Base-by-base conservation (phyloP, 768 basidiomycete genomes). In the Daedaleopsis nitida region DNA sequence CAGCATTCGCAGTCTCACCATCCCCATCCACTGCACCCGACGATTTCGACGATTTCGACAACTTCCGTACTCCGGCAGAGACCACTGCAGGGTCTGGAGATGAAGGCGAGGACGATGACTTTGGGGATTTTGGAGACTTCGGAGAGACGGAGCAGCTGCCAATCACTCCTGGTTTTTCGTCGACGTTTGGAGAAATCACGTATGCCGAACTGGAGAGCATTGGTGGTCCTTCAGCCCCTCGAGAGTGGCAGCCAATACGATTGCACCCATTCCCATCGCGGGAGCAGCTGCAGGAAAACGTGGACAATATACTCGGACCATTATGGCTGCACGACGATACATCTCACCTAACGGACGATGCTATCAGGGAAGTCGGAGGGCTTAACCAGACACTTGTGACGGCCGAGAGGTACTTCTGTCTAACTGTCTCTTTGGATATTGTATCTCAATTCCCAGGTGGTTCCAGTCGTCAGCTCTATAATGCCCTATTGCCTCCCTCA, bases 121-220 rank as follows among this genome's bases (percentile, higher is more conserved):
- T 92, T 74, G 91, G 86, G 52, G 92, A 94, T 66, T 94, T 94
- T 74, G 92, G 88, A 17, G 94, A 94, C 69, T 94, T 94, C 73
- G 91, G 86, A 66, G 91, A 91, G 64, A 85, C 73, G 24, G 47
- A 64, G 49, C 62, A 63, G 42, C 54, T 64, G 19, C 55, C 62
- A 16, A 38, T 59, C 16, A 64, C 62, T 1, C 50, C 58, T 32
- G 52, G 59, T 13, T 51, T 59, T 32, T 58, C 55, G 32, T 39
- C 63, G 4, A 50, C 59, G 34, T 60, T 60, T 39, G 59, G 59
- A 16, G 47, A 43, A 17, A 38, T 32, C 39, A 55, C 49, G 4
- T 64, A 52, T 35, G 54, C 81, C 71, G 70, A 78, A 63, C 38
- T 60, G 35, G 55, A 65, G 56, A 23, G 63, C 19, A 14, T 64